Conservation (phyloP, 2,329 filamentous ascomycete genomes). For the Fusarium sp. region DNA sequence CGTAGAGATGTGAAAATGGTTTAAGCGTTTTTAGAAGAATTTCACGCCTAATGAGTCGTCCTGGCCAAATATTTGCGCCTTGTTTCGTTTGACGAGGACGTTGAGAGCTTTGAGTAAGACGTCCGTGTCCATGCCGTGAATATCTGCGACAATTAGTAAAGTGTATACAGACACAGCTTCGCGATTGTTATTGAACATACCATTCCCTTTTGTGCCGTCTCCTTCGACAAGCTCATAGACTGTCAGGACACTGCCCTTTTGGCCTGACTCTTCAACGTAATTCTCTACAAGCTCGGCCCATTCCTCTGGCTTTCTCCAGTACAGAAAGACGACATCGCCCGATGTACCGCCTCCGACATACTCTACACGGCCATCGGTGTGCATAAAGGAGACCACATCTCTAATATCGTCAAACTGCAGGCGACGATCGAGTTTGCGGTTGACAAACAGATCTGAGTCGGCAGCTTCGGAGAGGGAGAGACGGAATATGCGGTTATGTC, state of each 20-base stretch:
- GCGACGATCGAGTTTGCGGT: conserved; percentile 63
- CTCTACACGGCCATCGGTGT: conserved; percentile 71
- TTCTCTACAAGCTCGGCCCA: conserved; percentile 83
- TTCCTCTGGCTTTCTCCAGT: conserved; percentile 88
- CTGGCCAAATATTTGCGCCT: conserved; percentile 91
- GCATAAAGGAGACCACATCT: conserved; percentile 70
- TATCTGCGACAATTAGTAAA: conserved; percentile 63
- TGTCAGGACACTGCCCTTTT: conserved; percentile 89
- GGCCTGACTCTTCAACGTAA: conserved; percentile 89
- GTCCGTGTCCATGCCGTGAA: conserved; percentile 88
- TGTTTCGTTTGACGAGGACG: conserved; percentile 87
- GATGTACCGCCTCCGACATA: conserved; percentile 61
- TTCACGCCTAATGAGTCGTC: conserved; percentile 93
- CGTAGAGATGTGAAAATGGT: conserved; percentile 32
- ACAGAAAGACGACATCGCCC: conserved; percentile 73
- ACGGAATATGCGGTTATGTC: conserved; percentile 79
- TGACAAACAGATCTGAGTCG: conserved; percentile 67
- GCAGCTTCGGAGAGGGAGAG: conserved; percentile 72
- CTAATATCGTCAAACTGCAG: conserved; percentile 63
- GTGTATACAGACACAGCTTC: neutral
- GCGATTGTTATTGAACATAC: conserved; percentile 54
- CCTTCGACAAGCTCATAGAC: conserved; percentile 91
- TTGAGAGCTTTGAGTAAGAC: conserved; percentile 82
- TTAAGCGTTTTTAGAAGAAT: conserved; percentile 80
- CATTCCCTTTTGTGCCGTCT: conserved; percentile 78